Evolutionary conservation across 2,329 filamentous ascomycete genomes (phyloP).

Genomic region (Trichoderma gracile): DNA sequence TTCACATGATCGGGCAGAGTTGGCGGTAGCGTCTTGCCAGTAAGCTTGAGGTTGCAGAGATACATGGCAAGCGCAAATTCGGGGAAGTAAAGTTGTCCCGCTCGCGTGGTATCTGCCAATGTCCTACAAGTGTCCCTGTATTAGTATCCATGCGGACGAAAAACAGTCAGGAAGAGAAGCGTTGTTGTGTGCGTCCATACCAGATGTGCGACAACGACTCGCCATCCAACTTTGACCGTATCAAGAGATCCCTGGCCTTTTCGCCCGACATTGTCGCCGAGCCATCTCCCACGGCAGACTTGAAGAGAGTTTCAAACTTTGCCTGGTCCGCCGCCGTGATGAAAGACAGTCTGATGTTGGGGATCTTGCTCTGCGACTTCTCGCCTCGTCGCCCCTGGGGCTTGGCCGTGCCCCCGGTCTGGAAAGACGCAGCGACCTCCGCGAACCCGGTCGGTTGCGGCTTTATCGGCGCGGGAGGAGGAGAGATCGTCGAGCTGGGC

Average conservation of each 20-base stretch:
- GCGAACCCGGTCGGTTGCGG: constrained; percentile 66
- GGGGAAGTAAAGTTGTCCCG: constrained; percentile 92
- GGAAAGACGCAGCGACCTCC: constrained; percentile 68
- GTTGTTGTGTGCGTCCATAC: constrained; percentile 48
- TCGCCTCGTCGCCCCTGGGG: constrained; percentile 49
- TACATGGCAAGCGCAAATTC: constrained; percentile 99
- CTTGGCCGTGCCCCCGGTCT: constrained; percentile 50
- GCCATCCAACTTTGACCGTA: constrained; percentile 86
- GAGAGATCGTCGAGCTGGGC: constrained; percentile 50
- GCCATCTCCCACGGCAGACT: constrained; percentile 82
- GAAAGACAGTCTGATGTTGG: constrained; percentile 91
- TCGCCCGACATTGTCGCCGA: constrained; percentile 88
- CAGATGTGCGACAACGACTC: constrained; percentile 91
- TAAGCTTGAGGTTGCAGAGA: constrained; percentile 89
- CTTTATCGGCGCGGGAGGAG: constrained; percentile 62
- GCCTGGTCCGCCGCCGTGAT: constrained; percentile 93
- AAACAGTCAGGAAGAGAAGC: background rate
- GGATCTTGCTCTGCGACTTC: constrained; percentile 72
- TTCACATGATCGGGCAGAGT: constrained; percentile 79
- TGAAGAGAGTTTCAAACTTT: constrained; percentile 97
- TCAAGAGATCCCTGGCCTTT: constrained; percentile 83
- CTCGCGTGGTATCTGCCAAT: constrained; percentile 91
- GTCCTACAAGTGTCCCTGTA: constrained; percentile 57
- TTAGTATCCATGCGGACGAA: constrained; percentile 25
- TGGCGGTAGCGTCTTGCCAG: constrained; percentile 76